phyloP scores from a whole-genome alignment of 2,329 filamentous ascomycete species.

The Tolypocladium paradoxum region DNA sequence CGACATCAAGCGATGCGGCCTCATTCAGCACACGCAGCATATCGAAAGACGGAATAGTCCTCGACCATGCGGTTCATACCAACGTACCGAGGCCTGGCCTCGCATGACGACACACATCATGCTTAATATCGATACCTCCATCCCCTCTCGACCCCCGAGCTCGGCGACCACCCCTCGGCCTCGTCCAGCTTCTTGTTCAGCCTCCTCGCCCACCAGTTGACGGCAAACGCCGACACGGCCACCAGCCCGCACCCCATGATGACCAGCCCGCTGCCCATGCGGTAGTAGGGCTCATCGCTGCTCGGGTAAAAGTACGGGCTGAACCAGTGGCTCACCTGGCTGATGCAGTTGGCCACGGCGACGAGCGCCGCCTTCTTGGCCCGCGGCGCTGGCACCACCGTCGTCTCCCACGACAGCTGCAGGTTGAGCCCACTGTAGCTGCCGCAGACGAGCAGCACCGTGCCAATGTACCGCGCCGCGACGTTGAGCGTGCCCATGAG shows the following conservation, averaged over 20 bases:
- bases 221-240: constrained; percentile 8
- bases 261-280: constrained; percentile 12
- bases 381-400: constrained; percentile 24
- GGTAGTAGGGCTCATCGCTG: constrained; percentile 14
- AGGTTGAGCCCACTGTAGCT: constrained; percentile 27
- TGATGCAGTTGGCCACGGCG: constrained; percentile 28
- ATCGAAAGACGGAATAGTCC: too few species aligned
- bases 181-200: constrained; percentile 15
- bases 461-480: constrained; percentile 29
- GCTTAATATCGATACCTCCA: constrained; percentile 9
- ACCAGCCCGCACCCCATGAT: constrained; percentile 9
- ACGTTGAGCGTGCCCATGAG: constrained; percentile 26
- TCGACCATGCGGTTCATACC: too few species aligned
- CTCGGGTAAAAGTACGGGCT: constrained; percentile 24
- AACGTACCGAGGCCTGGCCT: too few species aligned
- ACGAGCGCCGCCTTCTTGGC: constrained; percentile 28
- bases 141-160: constrained; percentile 10
- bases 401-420: constrained; percentile 28
- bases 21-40: background rate
- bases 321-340: constrained; percentile 26
- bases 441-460: constrained; percentile 26
- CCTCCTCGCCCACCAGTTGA: constrained; percentile 9
- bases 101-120: too few species aligned
- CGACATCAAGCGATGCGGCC: background rate
- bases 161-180: constrained; percentile 12